Base-by-base conservation (phyloP, 2,329 filamentous ascomycete genomes). In the Orbilia quercus region DNA sequence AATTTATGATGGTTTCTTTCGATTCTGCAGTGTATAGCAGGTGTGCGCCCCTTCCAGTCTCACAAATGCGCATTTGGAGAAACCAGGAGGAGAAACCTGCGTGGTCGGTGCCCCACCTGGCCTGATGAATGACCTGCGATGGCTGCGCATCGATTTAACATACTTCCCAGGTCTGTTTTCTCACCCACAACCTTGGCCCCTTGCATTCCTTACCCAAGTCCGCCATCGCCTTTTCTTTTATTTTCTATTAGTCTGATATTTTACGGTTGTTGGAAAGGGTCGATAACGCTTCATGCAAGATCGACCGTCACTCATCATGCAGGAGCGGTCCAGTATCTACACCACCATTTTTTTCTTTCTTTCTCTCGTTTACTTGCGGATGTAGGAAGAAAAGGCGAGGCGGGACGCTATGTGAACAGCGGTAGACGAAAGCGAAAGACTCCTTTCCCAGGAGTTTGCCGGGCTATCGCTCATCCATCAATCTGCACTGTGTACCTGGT, bases 301-400 rank as follows among this genome's bases (percentile, higher is more conserved):
- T 73, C 69, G 63, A 55, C 69, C 18, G 69, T 73, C 54, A 65
- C 69, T 73, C 69, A 53, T 64, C 59, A 73, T 73, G 69, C 69
- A 73, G 12, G 69, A 62, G 48, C 51, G 54, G 47, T 55, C 34
- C 47, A 59, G 36, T 60, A 57, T 60, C 60, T 65, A 60, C 69
- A 60, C 20, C 22, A 28, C 7, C 38, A 28, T 45, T 31, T 47
- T n/a, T 38, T 36, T 69, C 36, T 12, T 60, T 53, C 31, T 40
- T 64, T 28, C 14, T 25, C 45, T 66, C 20, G 25, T 22, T 59
- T 31, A 31, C 9, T 31, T 31, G 45, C 51, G 64, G 53, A 69
- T 55, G 64, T 48, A 62, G 18, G 48, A 47, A 20, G 28, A 50
- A 69, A 69, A 62, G 64, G 64, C 55, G 64, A 69, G 55, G 64